These are phyloP conservation scores for Coemansia sp. DNA, from an alignment of 192 early-diverging fungal species.

Conservation along the genomic window DNA sequence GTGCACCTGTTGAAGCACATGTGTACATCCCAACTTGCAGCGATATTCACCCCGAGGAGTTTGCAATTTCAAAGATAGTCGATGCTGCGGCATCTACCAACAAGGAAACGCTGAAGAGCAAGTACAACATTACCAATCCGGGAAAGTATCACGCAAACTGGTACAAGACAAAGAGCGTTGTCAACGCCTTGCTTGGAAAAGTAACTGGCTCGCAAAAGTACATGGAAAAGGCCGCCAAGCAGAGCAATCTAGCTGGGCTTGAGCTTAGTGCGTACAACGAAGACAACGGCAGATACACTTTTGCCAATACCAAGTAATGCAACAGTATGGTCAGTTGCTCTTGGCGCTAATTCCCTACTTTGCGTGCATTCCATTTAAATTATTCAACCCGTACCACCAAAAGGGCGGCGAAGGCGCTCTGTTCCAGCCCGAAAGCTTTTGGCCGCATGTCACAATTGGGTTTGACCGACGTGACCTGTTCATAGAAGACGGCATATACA, in stretches of 20 bases:
- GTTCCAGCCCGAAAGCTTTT: constrained; percentile 64
- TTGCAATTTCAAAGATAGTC: constrained; percentile 3
- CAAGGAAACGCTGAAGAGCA: constrained; percentile 20
- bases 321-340: background rate
- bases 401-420: constrained; percentile 69
- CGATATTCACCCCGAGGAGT: constrained; percentile 46
- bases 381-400: constrained; percentile 54
- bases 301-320: constrained; percentile 19
- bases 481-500: constrained; percentile 66
- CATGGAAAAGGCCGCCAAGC: constrained; percentile 29
- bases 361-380: background rate
- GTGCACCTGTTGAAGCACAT: constrained; percentile 27
- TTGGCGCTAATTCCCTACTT: constrained; percentile 1
- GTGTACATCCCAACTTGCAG: constrained; percentile 42
- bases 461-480: constrained; percentile 66
- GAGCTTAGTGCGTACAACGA: constrained; percentile 48
- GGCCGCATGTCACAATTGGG: constrained; percentile 72
- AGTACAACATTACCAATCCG: constrained; percentile 34
- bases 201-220: constrained; percentile 35
- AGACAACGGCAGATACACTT: constrained; percentile 32
- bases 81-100: constrained; percentile 10
- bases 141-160: constrained; percentile 53
- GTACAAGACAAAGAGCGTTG: constrained; percentile 42
- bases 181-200: constrained; percentile 28
- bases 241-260: constrained; percentile 39